Evolutionary conservation across 495 filamentous ascomycete species (phyloP).

Genomic region (Polyplosphaeria fusca): DNA sequence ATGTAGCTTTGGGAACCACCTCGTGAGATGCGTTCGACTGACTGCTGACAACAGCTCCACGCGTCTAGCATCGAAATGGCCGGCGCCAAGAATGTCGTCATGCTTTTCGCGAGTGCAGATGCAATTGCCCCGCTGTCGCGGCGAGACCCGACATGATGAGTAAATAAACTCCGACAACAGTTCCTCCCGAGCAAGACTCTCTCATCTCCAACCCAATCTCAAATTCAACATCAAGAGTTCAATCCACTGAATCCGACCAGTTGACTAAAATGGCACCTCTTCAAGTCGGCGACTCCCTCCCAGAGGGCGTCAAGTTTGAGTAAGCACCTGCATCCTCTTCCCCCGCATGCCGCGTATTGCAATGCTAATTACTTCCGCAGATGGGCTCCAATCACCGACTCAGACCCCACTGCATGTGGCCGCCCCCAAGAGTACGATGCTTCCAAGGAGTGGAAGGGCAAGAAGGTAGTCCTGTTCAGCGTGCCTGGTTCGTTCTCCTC

Average conservation of each 20-base stretch:
- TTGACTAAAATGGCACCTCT: conserved; percentile 62
- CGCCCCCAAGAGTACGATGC: conserved; percentile 76
- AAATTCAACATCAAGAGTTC: no score
- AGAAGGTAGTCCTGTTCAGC: conserved; percentile 88
- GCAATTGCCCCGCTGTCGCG: no score
- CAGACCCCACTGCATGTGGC: conserved; percentile 63
- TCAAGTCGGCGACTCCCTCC: conserved; percentile 80
- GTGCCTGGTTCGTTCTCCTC: conserved; percentile 61
- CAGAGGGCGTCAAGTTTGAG: conserved; percentile 71
- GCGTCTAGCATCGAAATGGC: no score
- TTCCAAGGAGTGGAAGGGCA: conserved; percentile 78
- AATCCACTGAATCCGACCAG: not conserved
- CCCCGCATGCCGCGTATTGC: conserved; percentile 38
- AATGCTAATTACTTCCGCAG: conserved; percentile 19
- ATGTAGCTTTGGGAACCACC: no score
- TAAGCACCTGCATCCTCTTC: conserved; percentile 42
- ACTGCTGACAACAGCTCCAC: no score
- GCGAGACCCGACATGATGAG: no score
- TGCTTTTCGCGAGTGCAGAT: no score
- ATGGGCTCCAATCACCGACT: conserved; percentile 42
- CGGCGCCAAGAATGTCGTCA: no score
- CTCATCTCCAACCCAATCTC: no score
- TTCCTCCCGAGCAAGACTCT: no score
- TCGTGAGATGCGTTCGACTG: no score
- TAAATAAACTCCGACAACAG: no score